phyloP scores from a whole-genome alignment of 495 filamentous ascomycete species.

The Cladorrhinum samala region DNA sequence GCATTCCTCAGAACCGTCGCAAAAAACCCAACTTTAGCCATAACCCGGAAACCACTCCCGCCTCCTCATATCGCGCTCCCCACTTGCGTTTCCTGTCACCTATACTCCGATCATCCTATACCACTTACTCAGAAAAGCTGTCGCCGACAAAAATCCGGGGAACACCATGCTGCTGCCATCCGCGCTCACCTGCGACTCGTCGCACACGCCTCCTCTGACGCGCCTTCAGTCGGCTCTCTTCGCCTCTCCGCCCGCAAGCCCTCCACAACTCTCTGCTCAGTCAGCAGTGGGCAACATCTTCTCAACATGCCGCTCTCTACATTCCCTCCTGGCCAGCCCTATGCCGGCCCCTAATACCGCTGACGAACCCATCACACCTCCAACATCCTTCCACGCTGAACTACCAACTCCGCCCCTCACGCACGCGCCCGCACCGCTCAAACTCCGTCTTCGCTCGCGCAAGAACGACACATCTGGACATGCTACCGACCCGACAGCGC shows the following conservation, averaged over 20 bases:
- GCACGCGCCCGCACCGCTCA: slow-evolving; percentile 42
- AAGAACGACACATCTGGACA: slow-evolving; percentile 18
- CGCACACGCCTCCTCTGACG: slow-evolving; percentile 38
- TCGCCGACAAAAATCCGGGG: not conserved
- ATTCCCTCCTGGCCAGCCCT: slow-evolving; percentile 54
- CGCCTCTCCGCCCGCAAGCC: slow-evolving; percentile 57
- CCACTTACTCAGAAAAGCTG: not conserved
- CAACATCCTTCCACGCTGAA: slow-evolving; percentile 47
- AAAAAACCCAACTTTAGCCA: slow-evolving; percentile 13
- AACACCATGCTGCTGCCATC: slow-evolving; percentile 63
- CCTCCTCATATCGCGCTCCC: slow-evolving; percentile 1
- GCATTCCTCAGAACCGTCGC: slow-evolving; percentile 12
- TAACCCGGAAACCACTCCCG: not conserved
- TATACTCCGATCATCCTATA: slow-evolving; percentile 1
- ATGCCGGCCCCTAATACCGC: slow-evolving; percentile 27
- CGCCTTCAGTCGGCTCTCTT: slow-evolving; percentile 53
- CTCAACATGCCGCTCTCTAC: slow-evolving; percentile 64
- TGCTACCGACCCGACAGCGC: slow-evolving; percentile 10
- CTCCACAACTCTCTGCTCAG: slow-evolving; percentile 50
- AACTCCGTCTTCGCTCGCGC: slow-evolving; percentile 43
- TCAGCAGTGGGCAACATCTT: slow-evolving; percentile 53
- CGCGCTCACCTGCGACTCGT: slow-evolving; percentile 62
- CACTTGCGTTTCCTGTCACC: not conserved
- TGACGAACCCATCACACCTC: slow-evolving; percentile 36
- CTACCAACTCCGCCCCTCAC: slow-evolving; percentile 48